Percentiles rank a stretch among this genome's conserved stretches.
phyloP scores from a whole-genome alignment of 257 asterid species.

The Solanum stenotomum region DNA sequence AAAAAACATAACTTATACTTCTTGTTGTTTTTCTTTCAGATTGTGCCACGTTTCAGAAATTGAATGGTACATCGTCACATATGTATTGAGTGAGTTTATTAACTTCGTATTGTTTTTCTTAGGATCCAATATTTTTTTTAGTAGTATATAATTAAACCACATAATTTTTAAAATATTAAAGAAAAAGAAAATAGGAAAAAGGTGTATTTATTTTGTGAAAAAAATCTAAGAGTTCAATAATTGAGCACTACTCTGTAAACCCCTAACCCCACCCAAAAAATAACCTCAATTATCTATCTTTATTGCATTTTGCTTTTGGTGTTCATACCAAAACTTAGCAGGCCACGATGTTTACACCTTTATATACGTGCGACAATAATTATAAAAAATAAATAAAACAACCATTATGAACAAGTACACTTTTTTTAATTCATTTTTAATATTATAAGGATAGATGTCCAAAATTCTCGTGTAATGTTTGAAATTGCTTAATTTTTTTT shows the following conservation, averaged over 20 bases:
- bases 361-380: neutral
- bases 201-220: neutral
- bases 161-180: no score
- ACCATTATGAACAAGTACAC: neutral
- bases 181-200: neutral
- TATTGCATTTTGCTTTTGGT: no score
- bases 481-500: neutral
- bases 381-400: neutral
- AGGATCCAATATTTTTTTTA: neutral
- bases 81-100: neutral
- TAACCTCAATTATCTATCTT: no score
- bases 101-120: neutral
- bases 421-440: no score
- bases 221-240: neutral
- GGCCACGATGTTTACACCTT: no score
- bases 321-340: no score
- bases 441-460: neutral
- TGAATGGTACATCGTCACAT: neutral
- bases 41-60: neutral
- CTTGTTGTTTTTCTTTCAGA: neutral
- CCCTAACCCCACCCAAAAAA: neutral
- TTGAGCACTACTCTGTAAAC: neutral
- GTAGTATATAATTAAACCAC: neutral
- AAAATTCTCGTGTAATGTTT: neutral
- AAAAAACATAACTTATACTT: neutral